A percentile compares a stretch with the other conserved stretches of the same genome.
Conservation (phyloP, 1,284 basidiomycete genomes). For the Pseudozyma tsukubaensis region DNA sequence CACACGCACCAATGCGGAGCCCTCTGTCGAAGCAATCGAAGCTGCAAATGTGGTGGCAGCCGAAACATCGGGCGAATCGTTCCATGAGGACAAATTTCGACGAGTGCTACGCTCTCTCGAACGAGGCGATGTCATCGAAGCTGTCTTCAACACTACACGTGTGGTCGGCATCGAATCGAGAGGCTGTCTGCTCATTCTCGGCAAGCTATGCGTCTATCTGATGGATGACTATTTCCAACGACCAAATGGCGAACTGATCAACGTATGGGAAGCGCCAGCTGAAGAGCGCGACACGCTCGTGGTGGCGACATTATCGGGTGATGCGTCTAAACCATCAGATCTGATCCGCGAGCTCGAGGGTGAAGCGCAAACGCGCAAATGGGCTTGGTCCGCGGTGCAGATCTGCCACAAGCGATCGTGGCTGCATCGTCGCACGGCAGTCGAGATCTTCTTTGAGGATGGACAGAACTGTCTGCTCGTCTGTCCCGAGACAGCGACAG, state of each 20-base stretch:
- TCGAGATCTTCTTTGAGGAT: slow-evolving; percentile 69
- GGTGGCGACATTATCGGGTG: slow-evolving; percentile 79
- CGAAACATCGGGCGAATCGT: slow-evolving; percentile 20
- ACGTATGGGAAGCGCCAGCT: slow-evolving; percentile 85
- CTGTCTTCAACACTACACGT: slow-evolving; percentile 73
- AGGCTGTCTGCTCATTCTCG: slow-evolving; percentile 89
- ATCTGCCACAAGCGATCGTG: slow-evolving; percentile 52
- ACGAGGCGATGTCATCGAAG: slow-evolving; percentile 88
- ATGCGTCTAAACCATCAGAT: slow-evolving; percentile 68
- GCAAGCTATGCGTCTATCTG: slow-evolving; percentile 86
- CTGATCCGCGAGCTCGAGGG: slow-evolving; percentile 50
- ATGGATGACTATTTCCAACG: slow-evolving; percentile 91
- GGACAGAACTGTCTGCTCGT: slow-evolving; percentile 67
- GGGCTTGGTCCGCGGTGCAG: slow-evolving; percentile 56
- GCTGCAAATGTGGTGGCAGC: slow-evolving; percentile 4
- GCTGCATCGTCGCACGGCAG: slow-evolving; percentile 59
- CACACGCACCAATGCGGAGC: not conserved
- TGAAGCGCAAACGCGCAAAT: slow-evolving; percentile 50
- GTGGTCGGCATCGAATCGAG: slow-evolving; percentile 62
- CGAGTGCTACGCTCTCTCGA: slow-evolving; percentile 75
- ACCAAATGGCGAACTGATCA: slow-evolving; percentile 86
- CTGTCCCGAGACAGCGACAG: slow-evolving; percentile 51
- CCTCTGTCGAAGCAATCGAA: slow-evolving; percentile 4
- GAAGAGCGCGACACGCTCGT: slow-evolving; percentile 72
- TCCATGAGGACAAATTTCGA: slow-evolving; percentile 75